These are phyloP conservation scores for Acacia melanoxylon DNA, from an alignment of 306 rosid species.

Conservation along the genomic window DNA sequence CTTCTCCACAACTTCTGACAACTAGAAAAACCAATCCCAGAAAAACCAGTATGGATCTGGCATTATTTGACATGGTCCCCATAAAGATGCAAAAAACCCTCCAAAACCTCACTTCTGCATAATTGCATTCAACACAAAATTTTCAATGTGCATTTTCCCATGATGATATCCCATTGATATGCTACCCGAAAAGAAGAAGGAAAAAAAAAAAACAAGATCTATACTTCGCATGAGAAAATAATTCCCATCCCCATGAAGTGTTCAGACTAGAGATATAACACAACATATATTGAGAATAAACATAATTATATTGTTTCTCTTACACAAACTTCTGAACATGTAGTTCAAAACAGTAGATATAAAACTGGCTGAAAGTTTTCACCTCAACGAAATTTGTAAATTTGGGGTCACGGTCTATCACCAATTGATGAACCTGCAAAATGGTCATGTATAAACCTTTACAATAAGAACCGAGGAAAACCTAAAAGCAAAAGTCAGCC, in stretches of 20 bases:
- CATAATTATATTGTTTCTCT: neutral
- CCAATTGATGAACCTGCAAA: conserved; percentile 90
- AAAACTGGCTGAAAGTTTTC: neutral
- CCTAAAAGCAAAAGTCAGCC: neutral
- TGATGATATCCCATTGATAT: neutral
- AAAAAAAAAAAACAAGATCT: neutral
- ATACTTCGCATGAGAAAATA: neutral
- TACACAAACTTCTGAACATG: neutral
- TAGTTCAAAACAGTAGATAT: neutral
- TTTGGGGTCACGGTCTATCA: conserved; percentile 92
- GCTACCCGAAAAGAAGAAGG: neutral
- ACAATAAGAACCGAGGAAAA: neutral
- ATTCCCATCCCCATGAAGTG: neutral
- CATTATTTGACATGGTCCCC: no score
- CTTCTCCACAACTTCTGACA: no score
- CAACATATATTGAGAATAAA: neutral
- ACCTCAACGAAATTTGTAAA: conserved; percentile 97
- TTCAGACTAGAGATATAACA: neutral
- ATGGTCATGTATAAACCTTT: neutral
- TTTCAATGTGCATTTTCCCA: no score
- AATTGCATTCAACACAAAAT: no score
- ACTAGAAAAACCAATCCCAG: no score
- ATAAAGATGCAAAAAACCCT: no score
- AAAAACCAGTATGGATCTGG: no score
- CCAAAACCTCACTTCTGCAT: no score